A percentile compares a stretch with the other conserved stretches of the same genome.
Conservation (phyloP, 192 early-diverging fungal species). For the Coemansia sp. region DNA sequence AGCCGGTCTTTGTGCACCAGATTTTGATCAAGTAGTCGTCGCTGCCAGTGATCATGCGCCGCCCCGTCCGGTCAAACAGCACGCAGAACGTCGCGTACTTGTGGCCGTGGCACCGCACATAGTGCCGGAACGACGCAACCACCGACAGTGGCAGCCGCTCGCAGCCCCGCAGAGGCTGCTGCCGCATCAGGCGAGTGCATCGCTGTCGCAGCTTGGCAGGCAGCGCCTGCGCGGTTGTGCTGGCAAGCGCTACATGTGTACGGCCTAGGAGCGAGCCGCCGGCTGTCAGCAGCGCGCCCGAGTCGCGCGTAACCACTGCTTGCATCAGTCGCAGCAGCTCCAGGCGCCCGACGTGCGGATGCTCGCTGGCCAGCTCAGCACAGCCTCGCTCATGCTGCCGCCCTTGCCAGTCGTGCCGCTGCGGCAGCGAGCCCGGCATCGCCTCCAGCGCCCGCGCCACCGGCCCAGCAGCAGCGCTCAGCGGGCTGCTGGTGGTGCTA, state of each 20-base stretch:
- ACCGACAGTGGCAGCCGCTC: slow-evolving; percentile 6
- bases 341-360: slow-evolving; percentile 14
- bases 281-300: slow-evolving; percentile 20
- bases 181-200: not conserved
- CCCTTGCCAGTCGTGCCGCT: slow-evolving; percentile 71
- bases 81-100: slow-evolving; percentile 71
- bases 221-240: slow-evolving; percentile 7
- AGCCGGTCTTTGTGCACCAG: slow-evolving; percentile 77
- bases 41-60: slow-evolving; percentile 77
- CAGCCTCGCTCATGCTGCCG: slow-evolving; percentile 50
- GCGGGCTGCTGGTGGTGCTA: too few relatives aligned
- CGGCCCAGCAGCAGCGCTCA: slow-evolving; percentile 53
- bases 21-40: slow-evolving; percentile 85
- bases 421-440: slow-evolving; percentile 59
- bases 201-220: not conserved
- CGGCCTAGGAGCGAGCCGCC: slow-evolving; percentile 39
- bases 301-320: slow-evolving; percentile 20
- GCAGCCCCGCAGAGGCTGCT: not conserved
- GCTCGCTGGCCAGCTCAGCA: slow-evolving; percentile 57
- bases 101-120: slow-evolving; percentile 71
- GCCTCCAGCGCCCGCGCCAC: slow-evolving; percentile 32
- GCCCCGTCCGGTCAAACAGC: slow-evolving; percentile 70
- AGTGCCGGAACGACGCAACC: slow-evolving; percentile 36
- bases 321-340: slow-evolving; percentile 34
- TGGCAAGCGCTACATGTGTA: slow-evolving; percentile 22